phyloP scores from a whole-genome alignment of 2,329 filamentous ascomycete species.

The Fusarium sp. region DNA sequence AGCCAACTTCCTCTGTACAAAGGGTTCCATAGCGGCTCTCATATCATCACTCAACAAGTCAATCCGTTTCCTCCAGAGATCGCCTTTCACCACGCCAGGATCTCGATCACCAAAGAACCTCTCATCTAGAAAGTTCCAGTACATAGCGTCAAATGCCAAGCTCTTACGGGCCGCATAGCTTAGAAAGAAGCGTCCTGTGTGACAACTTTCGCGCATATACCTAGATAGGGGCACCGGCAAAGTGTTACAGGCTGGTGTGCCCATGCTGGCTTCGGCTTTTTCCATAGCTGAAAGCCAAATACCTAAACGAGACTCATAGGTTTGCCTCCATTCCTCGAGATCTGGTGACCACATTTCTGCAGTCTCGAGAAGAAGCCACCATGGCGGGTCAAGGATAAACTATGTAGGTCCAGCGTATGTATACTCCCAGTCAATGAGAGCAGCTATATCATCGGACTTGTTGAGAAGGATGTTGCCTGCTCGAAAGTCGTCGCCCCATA shows the following conservation, averaged over 20 bases:
- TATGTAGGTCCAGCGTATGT: background rate
- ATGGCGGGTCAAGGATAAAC: background rate
- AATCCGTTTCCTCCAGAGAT: constrained; percentile 44
- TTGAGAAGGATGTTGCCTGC: constrained; percentile 8
- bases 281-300: background rate
- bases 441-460: background rate
- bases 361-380: background rate
- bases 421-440: background rate
- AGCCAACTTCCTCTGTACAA: constrained; percentile 47
- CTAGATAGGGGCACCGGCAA: constrained; percentile 37
- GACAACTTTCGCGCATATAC: constrained; percentile 46
- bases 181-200: background rate
- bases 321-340: background rate
- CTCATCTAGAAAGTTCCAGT: background rate
- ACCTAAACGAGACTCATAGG: background rate
- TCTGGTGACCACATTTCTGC: background rate
- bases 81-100: constrained; percentile 3
- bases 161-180: background rate
- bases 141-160: background rate
- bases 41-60: constrained; percentile 43
- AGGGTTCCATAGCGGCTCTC: constrained; percentile 40
- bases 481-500: constrained; percentile 50
- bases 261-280: background rate
- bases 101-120: constrained; percentile 42
- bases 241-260: background rate